Evolutionary conservation across 1,284 basidiomycete species (phyloP).

Genomic region (Boletus sp.): DNA sequence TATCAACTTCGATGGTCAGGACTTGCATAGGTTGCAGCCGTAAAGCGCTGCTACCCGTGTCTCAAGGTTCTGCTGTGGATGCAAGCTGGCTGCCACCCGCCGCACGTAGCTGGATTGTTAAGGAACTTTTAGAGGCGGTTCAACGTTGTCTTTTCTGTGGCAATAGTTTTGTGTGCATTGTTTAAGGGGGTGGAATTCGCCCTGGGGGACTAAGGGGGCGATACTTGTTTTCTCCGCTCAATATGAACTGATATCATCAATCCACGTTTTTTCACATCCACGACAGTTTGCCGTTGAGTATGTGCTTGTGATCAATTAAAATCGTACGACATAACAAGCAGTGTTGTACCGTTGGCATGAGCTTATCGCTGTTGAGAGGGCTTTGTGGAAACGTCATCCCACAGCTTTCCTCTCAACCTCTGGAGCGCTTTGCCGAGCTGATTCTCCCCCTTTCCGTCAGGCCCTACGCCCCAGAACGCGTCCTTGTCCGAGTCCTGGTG

Average conservation of each 20-base stretch:
- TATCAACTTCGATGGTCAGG: constrained; percentile 61
- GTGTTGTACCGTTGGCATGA: constrained; percentile 27
- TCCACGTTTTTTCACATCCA: constrained; percentile 28
- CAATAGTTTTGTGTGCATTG: constrained; percentile 58
- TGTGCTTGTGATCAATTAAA: constrained; percentile 27
- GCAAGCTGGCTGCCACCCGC: constrained; percentile 41
- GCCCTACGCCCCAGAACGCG: constrained; percentile 38
- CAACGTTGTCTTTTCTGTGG: constrained; percentile 63
- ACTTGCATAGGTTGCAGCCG: constrained; percentile 69
- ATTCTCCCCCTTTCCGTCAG: constrained; percentile 35
- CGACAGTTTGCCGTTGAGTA: constrained; percentile 23
- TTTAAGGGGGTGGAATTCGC: constrained; percentile 30
- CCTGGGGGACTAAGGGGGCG: constrained; percentile 27
- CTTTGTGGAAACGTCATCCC: constrained; percentile 20
- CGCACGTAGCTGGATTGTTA: constrained; percentile 58
- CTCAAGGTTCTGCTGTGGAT: constrained; percentile 28
- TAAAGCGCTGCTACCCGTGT: constrained; percentile 60
- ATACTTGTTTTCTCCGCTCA: constrained; percentile 25
- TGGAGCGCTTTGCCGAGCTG: constrained; percentile 38
- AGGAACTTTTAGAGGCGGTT: constrained; percentile 60
- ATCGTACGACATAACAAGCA: constrained; percentile 29
- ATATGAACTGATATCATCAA: constrained; percentile 30
- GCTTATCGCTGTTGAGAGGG: constrained; percentile 21
- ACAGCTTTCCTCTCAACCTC: constrained; percentile 32
- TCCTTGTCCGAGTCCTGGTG: constrained; percentile 36